Percentiles rank a stretch among this genome's conserved stretches.
phyloP scores from a whole-genome alignment of 257 asterid genomes.

The Penstemon newberryi region DNA sequence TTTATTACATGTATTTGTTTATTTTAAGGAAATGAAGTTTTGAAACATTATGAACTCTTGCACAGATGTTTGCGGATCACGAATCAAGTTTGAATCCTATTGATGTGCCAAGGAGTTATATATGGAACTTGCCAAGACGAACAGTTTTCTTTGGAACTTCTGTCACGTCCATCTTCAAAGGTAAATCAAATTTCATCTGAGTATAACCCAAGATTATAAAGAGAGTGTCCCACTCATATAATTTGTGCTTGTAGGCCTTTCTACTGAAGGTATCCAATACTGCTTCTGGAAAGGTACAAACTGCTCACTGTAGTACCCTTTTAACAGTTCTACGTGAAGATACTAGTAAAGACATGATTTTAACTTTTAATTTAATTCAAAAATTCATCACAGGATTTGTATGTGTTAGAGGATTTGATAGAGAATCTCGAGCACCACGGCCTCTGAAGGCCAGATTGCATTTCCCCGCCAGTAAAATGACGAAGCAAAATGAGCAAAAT shows the following conservation, averaged over 20 bases:
- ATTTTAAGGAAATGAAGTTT: not conserved
- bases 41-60: conserved; percentile 22
- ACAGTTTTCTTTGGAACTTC: conserved; percentile 92
- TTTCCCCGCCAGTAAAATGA: conserved; percentile 36
- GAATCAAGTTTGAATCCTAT: conserved; percentile 77
- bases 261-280: conserved; percentile 65
- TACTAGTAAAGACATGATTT: not conserved
- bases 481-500: conserved; percentile 29
- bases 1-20: no score
- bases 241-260: conserved; percentile 57
- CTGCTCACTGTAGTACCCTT: conserved; percentile 16
- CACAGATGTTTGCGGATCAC: conserved; percentile 89
- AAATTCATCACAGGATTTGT: conserved; percentile 33
- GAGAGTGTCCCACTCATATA: conserved; percentile 28
- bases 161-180: conserved; percentile 79
- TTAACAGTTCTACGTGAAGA: not conserved
- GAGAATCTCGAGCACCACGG: conserved; percentile 36
- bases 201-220: conserved; percentile 26
- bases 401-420: conserved; percentile 45
- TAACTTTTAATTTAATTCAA: not conserved
- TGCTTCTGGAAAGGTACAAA: conserved; percentile 93
- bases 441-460: conserved; percentile 42
- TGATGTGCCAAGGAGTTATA: conserved; percentile 63
- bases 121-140: conserved; percentile 81
- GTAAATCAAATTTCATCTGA: conserved; percentile 36